Percentiles rank a stretch among this genome's conserved stretches.
Evolutionary conservation across 1,139 yeast genomes (phyloP).

Genomic region (Kodamaea sp.): DNA sequence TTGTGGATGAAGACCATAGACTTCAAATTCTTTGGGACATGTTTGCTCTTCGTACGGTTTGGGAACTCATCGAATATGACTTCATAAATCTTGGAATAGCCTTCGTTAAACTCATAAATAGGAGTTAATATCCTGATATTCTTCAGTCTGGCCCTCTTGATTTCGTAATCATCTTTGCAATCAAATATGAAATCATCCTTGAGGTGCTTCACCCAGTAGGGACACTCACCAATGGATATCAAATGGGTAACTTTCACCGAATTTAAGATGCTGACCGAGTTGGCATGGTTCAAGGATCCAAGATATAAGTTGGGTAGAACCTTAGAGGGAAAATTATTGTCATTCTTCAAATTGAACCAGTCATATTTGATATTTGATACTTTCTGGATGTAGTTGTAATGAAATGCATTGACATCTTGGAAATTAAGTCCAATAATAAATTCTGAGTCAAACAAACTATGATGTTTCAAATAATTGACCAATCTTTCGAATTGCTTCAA

Average conservation of each 20-base stretch:
- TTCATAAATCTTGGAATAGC: conserved; percentile 31
- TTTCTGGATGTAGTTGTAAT: conserved; percentile 8
- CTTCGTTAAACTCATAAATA: conserved; percentile 26
- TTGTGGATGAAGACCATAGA: conserved; percentile 36
- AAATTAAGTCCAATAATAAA: conserved; percentile 8
- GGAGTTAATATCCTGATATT: conserved; percentile 18
- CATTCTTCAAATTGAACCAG: conserved; percentile 36
- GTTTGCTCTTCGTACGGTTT: conserved; percentile 10
- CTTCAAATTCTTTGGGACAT: conserved; percentile 22
- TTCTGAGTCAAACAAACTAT: conserved; percentile 6
- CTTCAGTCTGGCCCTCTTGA: conserved; percentile 8
- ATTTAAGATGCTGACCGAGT: conserved; percentile 31
- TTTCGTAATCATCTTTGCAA: conserved; percentile 15
- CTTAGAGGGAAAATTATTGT: conserved; percentile 41
- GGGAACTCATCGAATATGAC: conserved; percentile 19
- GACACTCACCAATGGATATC: conserved; percentile 41
- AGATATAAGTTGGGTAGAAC: conserved; percentile 32
- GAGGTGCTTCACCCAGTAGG: conserved; percentile 32
- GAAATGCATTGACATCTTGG: conserved; percentile 16
- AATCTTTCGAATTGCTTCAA: conserved; percentile 35
- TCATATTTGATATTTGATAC: conserved; percentile 19
- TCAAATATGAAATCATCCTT: conserved; percentile 19
- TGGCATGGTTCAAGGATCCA: conserved; percentile 40
- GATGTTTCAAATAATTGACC: conserved; percentile 23
- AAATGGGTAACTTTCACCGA: conserved; percentile 26